A percentile compares a stretch with the other conserved stretches of the same genome.
These are phyloP conservation scores for Talaromyces ruber DNA, from an alignment of 495 filamentous ascomycete species.

Conservation along the genomic window DNA sequence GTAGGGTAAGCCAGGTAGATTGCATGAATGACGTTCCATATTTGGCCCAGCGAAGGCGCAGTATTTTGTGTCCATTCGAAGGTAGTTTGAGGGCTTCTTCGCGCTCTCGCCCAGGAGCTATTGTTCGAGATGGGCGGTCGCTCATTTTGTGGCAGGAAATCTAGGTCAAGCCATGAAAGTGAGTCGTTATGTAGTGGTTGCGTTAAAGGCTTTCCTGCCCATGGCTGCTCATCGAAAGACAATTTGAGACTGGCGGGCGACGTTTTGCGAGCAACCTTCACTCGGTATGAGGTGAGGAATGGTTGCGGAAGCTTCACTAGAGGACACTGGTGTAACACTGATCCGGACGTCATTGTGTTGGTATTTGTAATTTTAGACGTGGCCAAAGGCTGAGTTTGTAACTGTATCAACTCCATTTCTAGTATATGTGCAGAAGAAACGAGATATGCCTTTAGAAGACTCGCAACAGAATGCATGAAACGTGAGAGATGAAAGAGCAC, in stretches of 20 bases:
- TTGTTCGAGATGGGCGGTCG: slow-evolving; percentile 29
- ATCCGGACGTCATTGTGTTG: slow-evolving; percentile 12
- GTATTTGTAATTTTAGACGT: neutral
- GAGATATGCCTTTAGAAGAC: neutral
- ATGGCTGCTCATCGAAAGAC: slow-evolving; percentile 17
- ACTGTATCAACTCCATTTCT: neutral
- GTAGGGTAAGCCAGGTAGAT: slow-evolving; percentile 45
- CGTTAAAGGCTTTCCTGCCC: slow-evolving; percentile 15
- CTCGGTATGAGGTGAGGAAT: slow-evolving; percentile 20
- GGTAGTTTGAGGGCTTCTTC: slow-evolving; percentile 25
- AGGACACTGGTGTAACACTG: slow-evolving; percentile 13
- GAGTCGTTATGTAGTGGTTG: slow-evolving; percentile 24
- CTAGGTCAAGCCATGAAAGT: slow-evolving; percentile 24
- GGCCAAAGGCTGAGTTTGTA: neutral
- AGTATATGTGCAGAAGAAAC: neutral
- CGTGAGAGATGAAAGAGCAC: neutral
- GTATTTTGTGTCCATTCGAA: slow-evolving; percentile 28
- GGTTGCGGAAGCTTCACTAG: slow-evolving; percentile 23
- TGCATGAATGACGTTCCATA: slow-evolving; percentile 55
- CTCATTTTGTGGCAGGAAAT: slow-evolving; percentile 13
- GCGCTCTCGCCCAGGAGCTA: slow-evolving; percentile 35
- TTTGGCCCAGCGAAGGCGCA: slow-evolving; percentile 45
- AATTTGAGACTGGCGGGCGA: slow-evolving; percentile 17
- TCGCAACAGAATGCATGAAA: neutral
- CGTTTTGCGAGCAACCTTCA: slow-evolving; percentile 16